A percentile compares a stretch with the other conserved stretches of the same genome.
Conservation (phyloP, 495 filamentous ascomycete genomes). For the Copromyces sp. region DNA sequence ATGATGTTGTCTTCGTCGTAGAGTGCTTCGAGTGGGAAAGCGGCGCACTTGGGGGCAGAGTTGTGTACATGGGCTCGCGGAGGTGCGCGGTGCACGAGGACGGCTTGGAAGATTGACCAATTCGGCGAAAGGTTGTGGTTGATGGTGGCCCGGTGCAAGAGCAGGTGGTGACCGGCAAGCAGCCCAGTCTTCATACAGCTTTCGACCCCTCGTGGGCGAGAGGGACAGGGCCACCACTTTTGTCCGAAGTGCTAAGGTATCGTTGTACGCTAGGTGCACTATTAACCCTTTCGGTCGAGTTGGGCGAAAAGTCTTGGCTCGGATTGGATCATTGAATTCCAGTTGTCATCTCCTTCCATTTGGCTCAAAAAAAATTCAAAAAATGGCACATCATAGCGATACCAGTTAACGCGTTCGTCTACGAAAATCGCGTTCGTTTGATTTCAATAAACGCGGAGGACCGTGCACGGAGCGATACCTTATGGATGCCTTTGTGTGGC, state of each 20-base stretch:
- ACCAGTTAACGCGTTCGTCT: neutral
- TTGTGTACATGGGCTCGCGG: constrained; percentile 6
- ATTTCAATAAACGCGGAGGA: neutral
- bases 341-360: neutral
- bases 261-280: neutral
- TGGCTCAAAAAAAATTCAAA: neutral
- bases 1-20: constrained; percentile 7
- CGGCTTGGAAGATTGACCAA: constrained; percentile 1
- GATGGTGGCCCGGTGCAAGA: constrained; percentile 15
- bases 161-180: constrained; percentile 13
- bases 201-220: constrained; percentile 3
- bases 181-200: constrained; percentile 22
- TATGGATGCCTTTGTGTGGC: neutral
- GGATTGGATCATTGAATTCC: neutral
- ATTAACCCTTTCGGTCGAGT: neutral
- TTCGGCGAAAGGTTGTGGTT: constrained; percentile 1
- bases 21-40: neutral
- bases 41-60: neutral
- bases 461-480: neutral
- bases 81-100: neutral
- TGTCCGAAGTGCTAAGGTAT: neutral
- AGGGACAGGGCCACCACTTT: neutral
- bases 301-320: neutral
- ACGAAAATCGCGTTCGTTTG: neutral
- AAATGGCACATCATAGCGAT: neutral